Conservation (phyloP, 1,284 basidiomycete species). For the Microbotryum scabiosae region DNA sequence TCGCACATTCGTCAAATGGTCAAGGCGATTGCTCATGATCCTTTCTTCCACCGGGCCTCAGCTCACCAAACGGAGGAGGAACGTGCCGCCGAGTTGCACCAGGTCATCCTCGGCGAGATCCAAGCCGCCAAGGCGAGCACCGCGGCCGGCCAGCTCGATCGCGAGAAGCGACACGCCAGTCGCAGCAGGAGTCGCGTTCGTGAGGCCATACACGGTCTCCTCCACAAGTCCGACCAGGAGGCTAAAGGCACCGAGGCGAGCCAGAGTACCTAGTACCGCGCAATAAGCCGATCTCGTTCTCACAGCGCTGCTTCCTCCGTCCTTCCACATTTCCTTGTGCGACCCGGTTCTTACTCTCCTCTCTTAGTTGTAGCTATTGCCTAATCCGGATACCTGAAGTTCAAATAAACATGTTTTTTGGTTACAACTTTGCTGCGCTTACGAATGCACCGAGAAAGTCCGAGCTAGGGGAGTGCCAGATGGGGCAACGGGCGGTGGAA, state of each 20-base stretch:
- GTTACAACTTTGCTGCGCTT: too few species aligned
- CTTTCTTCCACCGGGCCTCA: slow-evolving; percentile 18
- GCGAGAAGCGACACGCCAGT: neutral
- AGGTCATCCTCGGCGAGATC: slow-evolving; percentile 9
- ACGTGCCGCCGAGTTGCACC: neutral
- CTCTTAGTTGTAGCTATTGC: too few species aligned
- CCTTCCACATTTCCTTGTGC: too few species aligned
- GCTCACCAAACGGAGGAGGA: slow-evolving; percentile 1
- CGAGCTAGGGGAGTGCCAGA: too few species aligned
- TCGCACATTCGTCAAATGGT: slow-evolving; percentile 2
- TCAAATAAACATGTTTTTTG: too few species aligned
- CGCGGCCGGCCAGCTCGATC: slow-evolving; percentile 2
- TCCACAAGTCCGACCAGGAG: neutral
- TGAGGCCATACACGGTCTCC: neutral
- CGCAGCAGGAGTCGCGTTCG: neutral
- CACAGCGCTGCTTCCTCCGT: too few species aligned
- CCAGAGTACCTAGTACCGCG: neutral
- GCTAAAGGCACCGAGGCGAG: neutral
- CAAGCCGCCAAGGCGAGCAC: slow-evolving; percentile 2
- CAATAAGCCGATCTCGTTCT: neutral
- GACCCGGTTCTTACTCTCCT: too few species aligned
- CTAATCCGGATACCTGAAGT: too few species aligned
- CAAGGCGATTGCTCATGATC: slow-evolving; percentile 13
- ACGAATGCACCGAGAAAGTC: too few species aligned
- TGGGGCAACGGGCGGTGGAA: too few species aligned